A percentile compares a stretch with the other conserved stretches of the same genome.
phyloP scores from a whole-genome alignment of 306 rosid species.

The Castanopsis chinensis region DNA sequence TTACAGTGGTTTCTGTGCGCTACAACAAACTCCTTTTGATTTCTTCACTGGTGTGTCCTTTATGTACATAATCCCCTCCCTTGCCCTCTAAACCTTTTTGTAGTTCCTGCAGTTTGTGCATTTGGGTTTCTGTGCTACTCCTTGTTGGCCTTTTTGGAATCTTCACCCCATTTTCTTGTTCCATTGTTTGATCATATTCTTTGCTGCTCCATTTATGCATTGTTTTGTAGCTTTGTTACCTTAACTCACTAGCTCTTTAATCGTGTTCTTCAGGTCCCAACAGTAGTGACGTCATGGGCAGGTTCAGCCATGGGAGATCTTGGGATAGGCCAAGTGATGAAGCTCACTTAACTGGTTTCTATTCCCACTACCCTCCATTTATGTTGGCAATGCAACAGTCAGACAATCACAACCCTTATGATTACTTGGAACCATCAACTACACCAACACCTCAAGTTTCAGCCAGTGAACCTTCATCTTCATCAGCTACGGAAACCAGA shows the following conservation, averaged over 20 bases:
- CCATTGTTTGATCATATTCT: not conserved
- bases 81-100: not conserved
- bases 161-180: not conserved
- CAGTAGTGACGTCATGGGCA: slow-evolving; percentile 37
- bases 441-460: slow-evolving; percentile 29
- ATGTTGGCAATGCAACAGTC: slow-evolving; percentile 42
- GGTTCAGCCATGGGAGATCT: slow-evolving; percentile 27
- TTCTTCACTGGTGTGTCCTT: slow-evolving; percentile 52
- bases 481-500: slow-evolving; percentile 41
- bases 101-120: not conserved
- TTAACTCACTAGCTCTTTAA: not conserved
- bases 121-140: not conserved
- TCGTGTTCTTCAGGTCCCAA: slow-evolving; percentile 36
- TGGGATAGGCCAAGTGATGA: slow-evolving; percentile 39
- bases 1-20: slow-evolving; percentile 27
- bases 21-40: slow-evolving; percentile 46
- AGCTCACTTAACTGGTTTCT: slow-evolving; percentile 12
- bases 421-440: slow-evolving; percentile 37
- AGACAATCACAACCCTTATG: slow-evolving; percentile 25
- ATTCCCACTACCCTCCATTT: slow-evolving; percentile 23
- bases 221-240: too few relatives aligned
- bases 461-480: slow-evolving; percentile 38
- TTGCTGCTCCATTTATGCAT: not conserved
- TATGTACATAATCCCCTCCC: not conserved
- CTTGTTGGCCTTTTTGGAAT: not conserved